Percentiles rank a stretch among this genome's conserved stretches.
Evolutionary conservation across 768 basidiomycete species (phyloP).

Genomic region (Amanita thiersii): DNA sequence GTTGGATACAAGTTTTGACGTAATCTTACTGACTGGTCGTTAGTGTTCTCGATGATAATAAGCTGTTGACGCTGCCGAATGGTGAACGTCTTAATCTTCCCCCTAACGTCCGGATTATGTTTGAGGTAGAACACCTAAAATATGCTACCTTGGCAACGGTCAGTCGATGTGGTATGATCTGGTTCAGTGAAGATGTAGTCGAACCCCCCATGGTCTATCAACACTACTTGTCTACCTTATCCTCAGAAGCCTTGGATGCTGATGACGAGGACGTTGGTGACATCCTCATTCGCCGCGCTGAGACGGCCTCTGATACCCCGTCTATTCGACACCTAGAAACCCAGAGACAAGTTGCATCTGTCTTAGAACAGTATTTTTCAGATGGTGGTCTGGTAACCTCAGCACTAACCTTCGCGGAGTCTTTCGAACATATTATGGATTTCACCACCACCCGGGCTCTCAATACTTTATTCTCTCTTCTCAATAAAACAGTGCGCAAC

Average conservation of each 20-base stretch:
- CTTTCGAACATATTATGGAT: conserved; percentile 98
- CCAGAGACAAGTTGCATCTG: conserved; percentile 65
- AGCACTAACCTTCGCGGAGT: conserved; percentile 71
- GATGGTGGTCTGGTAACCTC: conserved; percentile 74
- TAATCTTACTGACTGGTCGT: conserved; percentile 10
- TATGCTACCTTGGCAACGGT: conserved; percentile 98
- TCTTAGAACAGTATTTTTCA: conserved; percentile 78
- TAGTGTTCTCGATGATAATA: conserved; percentile 98
- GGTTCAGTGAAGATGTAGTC: conserved; percentile 98
- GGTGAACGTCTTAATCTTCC: conserved; percentile 97
- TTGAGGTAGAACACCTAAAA: conserved; percentile 95
- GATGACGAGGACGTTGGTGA: conserved; percentile 80
- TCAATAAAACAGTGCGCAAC: conserved; percentile 94
- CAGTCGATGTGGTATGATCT: conserved; percentile 99
- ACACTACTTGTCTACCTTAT: conserved; percentile 76
- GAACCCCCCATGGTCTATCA: conserved; percentile 87
- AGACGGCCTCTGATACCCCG: conserved; percentile 38
- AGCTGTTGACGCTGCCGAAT: conserved; percentile 91
- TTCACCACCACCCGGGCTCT: conserved; percentile 89
- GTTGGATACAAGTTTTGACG: conserved; percentile 16
- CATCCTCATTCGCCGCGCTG: conserved; percentile 51
- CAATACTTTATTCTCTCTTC: conserved; percentile 91
- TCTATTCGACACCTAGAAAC: conserved; percentile 59
- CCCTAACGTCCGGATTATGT: conserved; percentile 97
- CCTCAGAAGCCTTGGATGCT: conserved; percentile 70